Conservation (phyloP, 1,284 basidiomycete genomes). For the Marasmius sp. region DNA sequence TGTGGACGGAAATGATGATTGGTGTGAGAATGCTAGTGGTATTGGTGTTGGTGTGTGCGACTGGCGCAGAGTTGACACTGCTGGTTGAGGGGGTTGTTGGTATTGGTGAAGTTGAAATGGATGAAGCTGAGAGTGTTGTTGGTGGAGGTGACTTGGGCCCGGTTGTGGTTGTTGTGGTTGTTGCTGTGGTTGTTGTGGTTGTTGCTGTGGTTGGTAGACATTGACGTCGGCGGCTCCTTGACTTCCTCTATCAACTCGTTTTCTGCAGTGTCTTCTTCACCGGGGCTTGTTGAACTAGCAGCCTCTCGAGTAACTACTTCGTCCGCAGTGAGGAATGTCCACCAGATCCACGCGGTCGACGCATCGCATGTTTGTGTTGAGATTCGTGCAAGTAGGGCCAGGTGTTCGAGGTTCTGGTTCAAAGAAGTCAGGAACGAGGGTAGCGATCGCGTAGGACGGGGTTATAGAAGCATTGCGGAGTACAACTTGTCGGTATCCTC, state of each 20-base stretch:
- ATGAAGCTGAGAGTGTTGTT: slow-evolving; percentile 18
- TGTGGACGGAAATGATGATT: too few species aligned
- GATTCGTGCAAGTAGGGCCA: slow-evolving; percentile 98
- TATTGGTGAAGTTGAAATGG: not conserved
- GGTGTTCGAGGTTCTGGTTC: slow-evolving; percentile 7
- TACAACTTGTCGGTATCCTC: too few species aligned
- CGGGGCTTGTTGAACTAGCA: slow-evolving; percentile 62
- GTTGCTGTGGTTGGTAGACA: slow-evolving; percentile 21
- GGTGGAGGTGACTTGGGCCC: slow-evolving; percentile 19
- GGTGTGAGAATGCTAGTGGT: too few species aligned
- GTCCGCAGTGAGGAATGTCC: slow-evolving; percentile 93
- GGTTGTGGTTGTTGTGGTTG: too few species aligned
- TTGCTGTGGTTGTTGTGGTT: too few species aligned
- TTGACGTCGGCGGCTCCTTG: slow-evolving; percentile 16
- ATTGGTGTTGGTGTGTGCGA: too few species aligned
- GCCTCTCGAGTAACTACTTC: too few species aligned
- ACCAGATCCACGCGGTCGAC: slow-evolving; percentile 95
- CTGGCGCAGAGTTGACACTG: slow-evolving; percentile 32
- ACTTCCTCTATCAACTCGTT: slow-evolving; percentile 26
- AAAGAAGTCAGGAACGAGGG: too few species aligned
- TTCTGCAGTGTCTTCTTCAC: slow-evolving; percentile 27
- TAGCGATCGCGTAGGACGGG: slow-evolving; percentile 4
- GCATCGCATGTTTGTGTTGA: slow-evolving; percentile 96
- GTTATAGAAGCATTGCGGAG: too few species aligned
- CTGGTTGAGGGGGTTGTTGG: too few species aligned